Percentiles rank a stretch among this genome's conserved stretches.
Conservation (phyloP, 225 moss, liverwort and hornwort genomes). For the Neckera pumila region DNA sequence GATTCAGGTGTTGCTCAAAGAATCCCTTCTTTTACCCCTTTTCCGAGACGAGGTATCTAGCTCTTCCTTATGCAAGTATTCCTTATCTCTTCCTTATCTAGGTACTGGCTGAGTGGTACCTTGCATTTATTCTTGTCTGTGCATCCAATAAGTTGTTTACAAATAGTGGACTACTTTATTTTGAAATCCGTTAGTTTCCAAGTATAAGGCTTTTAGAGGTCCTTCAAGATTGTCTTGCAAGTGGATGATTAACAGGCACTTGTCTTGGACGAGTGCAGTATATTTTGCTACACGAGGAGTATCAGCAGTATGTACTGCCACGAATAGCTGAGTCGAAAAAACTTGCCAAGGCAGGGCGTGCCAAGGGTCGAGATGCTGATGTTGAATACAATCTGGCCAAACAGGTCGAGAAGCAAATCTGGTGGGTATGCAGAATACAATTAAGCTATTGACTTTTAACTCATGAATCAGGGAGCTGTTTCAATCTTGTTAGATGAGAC, state of each 20-base stretch:
- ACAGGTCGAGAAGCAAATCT: conserved; percentile 93
- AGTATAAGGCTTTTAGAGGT: not conserved
- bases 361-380: conserved; percentile 90
- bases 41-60: conserved; percentile 83
- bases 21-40: conserved; percentile 68
- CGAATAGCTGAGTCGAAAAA: conserved; percentile 94
- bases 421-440: conserved; percentile 14
- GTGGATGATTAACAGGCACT: not conserved
- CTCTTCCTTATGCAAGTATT: not conserved
- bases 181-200: not conserved
- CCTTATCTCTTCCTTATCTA: not conserved
- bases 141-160: not conserved
- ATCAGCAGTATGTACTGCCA: conserved; percentile 87
- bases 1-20: conserved; percentile 66
- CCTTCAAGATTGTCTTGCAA: not conserved
- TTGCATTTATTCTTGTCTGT: not conserved
- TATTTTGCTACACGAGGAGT: conserved; percentile 82
- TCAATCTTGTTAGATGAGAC: not conserved
- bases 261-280: conserved; percentile 36
- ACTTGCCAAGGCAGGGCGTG: conserved; percentile 82
- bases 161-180: not conserved
- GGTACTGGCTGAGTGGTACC: not conserved
- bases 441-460: not conserved
- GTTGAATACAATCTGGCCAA: conserved; percentile 91
- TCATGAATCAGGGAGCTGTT: not conserved